Conservation (phyloP, 225 moss, liverwort and hornwort genomes). For the Polytrichum formosum region DNA sequence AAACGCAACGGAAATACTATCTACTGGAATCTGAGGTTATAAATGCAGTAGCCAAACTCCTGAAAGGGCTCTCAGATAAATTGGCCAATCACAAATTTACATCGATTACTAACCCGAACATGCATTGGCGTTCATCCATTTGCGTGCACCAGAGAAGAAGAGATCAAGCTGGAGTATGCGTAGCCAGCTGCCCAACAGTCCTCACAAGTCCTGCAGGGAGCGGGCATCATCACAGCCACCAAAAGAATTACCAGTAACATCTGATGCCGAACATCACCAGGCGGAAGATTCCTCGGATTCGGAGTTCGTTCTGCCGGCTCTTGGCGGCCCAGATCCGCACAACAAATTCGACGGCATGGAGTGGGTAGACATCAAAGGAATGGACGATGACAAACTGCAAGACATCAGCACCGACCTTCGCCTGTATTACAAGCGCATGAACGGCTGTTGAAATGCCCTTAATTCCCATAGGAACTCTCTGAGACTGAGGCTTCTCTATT, state of each 20-base stretch:
- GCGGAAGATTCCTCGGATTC: conserved; percentile 24
- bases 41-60: no score
- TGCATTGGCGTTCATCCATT: not conserved
- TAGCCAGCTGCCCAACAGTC: not conserved
- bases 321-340: conserved; percentile 47
- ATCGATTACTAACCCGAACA: not conserved
- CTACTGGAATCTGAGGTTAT: no score
- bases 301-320: conserved; percentile 47
- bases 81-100: not conserved
- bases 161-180: not conserved
- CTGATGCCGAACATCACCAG: not conserved
- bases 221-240: no score
- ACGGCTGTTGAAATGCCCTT: not conserved
- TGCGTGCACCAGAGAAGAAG: conserved; percentile 2
- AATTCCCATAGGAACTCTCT: not conserved
- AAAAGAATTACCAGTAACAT: not conserved
- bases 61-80: no score
- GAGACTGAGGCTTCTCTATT: not conserved
- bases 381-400: conserved; percentile 35
- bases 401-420: conserved; percentile 51
- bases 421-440: conserved; percentile 28
- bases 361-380: conserved; percentile 61
- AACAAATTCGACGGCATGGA: conserved; percentile 58
- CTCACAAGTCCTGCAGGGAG: not conserved
- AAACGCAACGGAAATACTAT: no score